Conservation (phyloP, 371 early-diverging fungal species). For the Blastocladiella emersonii region DNA sequence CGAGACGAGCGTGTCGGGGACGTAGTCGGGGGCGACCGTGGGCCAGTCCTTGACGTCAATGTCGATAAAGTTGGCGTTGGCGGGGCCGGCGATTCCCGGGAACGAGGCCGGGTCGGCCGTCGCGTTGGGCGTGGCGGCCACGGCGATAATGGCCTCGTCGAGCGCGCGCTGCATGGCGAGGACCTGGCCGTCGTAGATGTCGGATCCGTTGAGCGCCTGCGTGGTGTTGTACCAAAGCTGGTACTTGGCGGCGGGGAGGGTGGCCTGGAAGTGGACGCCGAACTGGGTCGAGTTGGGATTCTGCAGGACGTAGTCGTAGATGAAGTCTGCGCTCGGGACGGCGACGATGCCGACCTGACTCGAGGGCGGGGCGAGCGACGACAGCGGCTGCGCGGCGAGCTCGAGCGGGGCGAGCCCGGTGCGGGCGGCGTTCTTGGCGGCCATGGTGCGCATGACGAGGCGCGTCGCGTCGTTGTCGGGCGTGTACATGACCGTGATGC, state of each 20-base stretch:
- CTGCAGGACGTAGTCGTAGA: conserved; percentile 43
- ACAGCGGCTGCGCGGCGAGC: conserved; percentile 6
- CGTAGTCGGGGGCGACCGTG: conserved; percentile 25
- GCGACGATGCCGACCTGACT: conserved; percentile 38
- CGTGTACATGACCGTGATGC: conserved; percentile 50
- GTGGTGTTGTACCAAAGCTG: conserved; percentile 56
- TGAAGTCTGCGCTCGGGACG: conserved; percentile 35
- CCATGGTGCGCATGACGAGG: conserved; percentile 31
- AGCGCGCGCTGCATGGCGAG: conserved; percentile 41
- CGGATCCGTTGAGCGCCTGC: conserved; percentile 31
- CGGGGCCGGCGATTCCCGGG: background rate
- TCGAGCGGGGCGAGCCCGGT: conserved; percentile 16
- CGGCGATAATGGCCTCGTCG: conserved; percentile 43
- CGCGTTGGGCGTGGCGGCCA: conserved; percentile 2
- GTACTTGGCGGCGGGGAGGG: conserved; percentile 36
- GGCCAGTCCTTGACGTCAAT: conserved; percentile 53
- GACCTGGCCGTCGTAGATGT: conserved; percentile 39
- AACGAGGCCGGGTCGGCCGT: background rate
- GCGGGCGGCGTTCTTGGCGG: conserved; percentile 23
- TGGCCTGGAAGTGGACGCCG: conserved; percentile 29
- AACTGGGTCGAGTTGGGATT: conserved; percentile 48
- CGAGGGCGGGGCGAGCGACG: conserved; percentile 13
- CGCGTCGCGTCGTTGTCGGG: conserved; percentile 25
- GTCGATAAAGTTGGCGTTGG: conserved; percentile 18
- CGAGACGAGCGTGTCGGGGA: conserved; percentile 37